Conservation (phyloP, 2,329 filamentous ascomycete genomes). For the Erysiphe pulchra region DNA sequence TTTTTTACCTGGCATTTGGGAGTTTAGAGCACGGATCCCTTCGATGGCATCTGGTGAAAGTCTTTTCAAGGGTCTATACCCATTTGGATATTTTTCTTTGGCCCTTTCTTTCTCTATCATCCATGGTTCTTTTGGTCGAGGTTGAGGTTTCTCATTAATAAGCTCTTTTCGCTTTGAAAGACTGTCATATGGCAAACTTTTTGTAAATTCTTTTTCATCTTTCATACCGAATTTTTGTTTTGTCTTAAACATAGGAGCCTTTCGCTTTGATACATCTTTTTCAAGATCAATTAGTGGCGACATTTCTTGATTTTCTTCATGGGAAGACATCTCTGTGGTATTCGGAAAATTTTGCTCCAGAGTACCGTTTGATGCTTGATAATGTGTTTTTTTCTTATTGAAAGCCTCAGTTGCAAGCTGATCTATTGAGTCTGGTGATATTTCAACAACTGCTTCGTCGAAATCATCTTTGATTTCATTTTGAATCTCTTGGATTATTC, state of each 20-base stretch:
- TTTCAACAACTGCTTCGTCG: conserved; percentile 12
- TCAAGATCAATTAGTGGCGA: conserved; percentile 1
- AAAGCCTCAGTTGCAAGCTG: conserved; percentile 7
- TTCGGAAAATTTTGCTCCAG: neutral
- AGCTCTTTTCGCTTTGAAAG: neutral
- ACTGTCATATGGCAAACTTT: neutral
- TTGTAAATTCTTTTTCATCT: neutral
- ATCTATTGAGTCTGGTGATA: conserved; percentile 15
- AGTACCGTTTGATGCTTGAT: neutral
- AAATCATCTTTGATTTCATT: neutral
- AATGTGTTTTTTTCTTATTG: neutral
- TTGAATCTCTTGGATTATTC: neutral
- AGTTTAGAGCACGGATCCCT: conserved; percentile 66
- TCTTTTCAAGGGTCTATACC: conserved; percentile 64
- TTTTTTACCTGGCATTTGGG: conserved; percentile 50
- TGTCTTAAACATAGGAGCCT: neutral
- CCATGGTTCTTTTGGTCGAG: conserved; percentile 30
- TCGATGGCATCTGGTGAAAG: conserved; percentile 78
- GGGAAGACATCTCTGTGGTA: neutral
- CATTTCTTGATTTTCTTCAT: neutral
- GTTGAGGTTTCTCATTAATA: conserved; percentile 2
- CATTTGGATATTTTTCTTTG: conserved; percentile 51
- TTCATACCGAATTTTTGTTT: neutral
- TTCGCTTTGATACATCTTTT: neutral
- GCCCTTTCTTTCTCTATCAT: conserved; percentile 48